Evolutionary conservation across 2,329 filamentous ascomycete species (phyloP), one percentile per base, ranked within the genome.

Genomic region (Seiridium cupressi): DNA sequence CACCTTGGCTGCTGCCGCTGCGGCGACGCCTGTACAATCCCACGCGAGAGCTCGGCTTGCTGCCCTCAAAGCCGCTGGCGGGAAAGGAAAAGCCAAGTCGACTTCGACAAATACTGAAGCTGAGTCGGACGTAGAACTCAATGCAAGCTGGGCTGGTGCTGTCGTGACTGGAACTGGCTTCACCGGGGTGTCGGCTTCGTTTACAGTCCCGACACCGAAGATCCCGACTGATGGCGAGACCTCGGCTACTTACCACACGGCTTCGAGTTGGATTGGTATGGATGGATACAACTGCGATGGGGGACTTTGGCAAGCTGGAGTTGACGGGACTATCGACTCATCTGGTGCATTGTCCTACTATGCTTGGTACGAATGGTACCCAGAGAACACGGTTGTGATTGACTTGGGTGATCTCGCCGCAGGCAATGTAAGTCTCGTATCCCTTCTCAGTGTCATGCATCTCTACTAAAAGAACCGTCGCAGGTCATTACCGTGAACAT

Each of bases 281-380:
- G 53, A 55, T n/a, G 53, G 53, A 5, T 55, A 55, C 36, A 44
- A 55, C 3, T 55, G 53, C 36, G 53, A 55, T 7, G 40, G 38
- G 10, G 53, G 38, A 1, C 40, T 55, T 11, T 55, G 53, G 53
- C 53, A 55, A 44, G 53, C 53, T 2, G 53, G 53, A 10, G 53
- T 55, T 4, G 53, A 55, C n/a, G 53, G 35, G 5, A 42, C 35
- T 5, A 31, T 55, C 9, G 13, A 55, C 40, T 13, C 53, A 2
- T 32, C 11, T 8, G 53, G 53, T 26, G 44, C 53, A 9, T 18
- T 18, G n/a, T 54, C 11, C 9, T 55, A 55, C 53, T 55, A 55
- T 38, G 53, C 53, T 38, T 55, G 53, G 53, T 55, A 55, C 40
- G 53, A 55, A 10, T 55, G 53, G 53, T 55, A 55, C 36, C 53